Base-by-base conservation (phyloP, 106 monocot species). In the Platanthera guangdongensis region DNA sequence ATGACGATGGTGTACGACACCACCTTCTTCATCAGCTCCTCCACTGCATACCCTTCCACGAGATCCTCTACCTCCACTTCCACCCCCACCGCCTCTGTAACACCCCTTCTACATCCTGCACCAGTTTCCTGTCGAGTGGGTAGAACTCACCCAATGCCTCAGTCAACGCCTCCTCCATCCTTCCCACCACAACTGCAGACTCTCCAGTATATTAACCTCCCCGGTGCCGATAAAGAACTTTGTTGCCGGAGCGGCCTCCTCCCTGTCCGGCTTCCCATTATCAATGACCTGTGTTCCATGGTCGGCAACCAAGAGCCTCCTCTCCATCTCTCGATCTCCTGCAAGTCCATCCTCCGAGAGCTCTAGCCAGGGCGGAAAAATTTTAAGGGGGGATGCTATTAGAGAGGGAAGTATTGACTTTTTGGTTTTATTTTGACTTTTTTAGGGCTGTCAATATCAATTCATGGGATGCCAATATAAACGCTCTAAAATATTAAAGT, bases 1-100 rank as follows among this genome's bases (percentile, higher is more conserved):
- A 97, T 97, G 65, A 97, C 85, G 11, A 86, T 88, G 47, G 84
- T 90, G 75, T 88, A 94, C 11, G 97, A 94, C 68, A 94, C 85
- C 68, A 99, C 76, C 74, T 92, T 82, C 82, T 94, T 89, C 82
- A 96, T 71, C 62, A 89, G 62, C 14, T 47, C 70, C 63, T 47
- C 75, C 51, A 72, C 9, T 1, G 87, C 83, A 19, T 86, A 81
- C 2, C 74, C 87, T 11, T 69, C 86, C 15, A 88, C 84, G 7
- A 94, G 86, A 47, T 87, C 86, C 10, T 78, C 86, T 57, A 92
- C 80, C 22, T 71, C 57, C 13, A 0, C 25, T 25, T 25, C 25
- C 25, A 25, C 25, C 25, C 25, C 25, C 25, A 25, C 25, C 0
- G 92, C 86, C 1, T 59, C 69, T 46, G 51, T 22, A 97, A 76